Percentiles rank a stretch among this genome's conserved stretches.
These are phyloP conservation scores for Fagopyrum tataricum DNA, from an alignment of 148 eudicot species.

Conservation along the genomic window DNA sequence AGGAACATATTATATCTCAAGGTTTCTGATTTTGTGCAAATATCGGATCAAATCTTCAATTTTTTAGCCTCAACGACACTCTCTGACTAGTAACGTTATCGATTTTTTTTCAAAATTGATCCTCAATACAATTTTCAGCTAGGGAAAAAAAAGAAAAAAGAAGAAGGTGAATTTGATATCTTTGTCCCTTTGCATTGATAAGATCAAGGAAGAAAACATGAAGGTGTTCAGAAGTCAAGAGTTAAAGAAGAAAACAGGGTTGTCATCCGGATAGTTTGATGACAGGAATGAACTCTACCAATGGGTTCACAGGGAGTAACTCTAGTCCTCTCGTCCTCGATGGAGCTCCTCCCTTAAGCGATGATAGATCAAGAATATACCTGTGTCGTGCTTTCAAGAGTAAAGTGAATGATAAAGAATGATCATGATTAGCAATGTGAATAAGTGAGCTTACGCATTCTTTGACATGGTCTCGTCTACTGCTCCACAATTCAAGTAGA, in stretches of 20 bases:
- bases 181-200: too few relatives aligned
- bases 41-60: too few relatives aligned
- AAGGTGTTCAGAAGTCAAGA: neutral
- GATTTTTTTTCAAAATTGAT: too few relatives aligned
- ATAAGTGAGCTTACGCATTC: constrained; percentile 29
- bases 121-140: too few relatives aligned
- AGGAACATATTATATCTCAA: too few relatives aligned
- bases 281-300: constrained; percentile 7
- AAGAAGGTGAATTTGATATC: too few relatives aligned
- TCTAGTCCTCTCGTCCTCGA: constrained; percentile 41
- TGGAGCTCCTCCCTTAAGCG: constrained; percentile 52
- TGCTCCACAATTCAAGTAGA: constrained; percentile 36
- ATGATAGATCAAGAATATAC: constrained; percentile 40
- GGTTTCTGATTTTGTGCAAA: too few relatives aligned
- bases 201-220: neutral
- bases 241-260: neutral
- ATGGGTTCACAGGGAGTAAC: constrained; percentile 18
- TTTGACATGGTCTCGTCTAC: constrained; percentile 25
- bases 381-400: constrained; percentile 17
- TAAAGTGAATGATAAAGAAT: neutral
- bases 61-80: too few relatives aligned
- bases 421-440: neutral
- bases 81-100: too few relatives aligned
- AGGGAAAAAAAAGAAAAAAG: too few relatives aligned
- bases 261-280: constrained; percentile 4